Base-by-base conservation (phyloP, 495 filamentous ascomycete species). In the Apiosordaria backusii region DNA sequence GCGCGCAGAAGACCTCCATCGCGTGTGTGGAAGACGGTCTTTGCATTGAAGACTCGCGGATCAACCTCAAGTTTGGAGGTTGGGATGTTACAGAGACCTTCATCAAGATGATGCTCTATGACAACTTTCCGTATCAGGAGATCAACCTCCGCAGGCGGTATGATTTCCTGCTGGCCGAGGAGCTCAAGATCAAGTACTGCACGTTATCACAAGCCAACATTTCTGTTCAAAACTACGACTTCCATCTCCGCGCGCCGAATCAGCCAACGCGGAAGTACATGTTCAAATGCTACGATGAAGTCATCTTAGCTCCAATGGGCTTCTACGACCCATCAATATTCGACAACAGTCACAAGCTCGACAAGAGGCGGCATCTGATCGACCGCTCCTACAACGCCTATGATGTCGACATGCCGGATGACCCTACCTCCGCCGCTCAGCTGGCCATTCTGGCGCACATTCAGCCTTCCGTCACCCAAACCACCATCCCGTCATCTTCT, bases 1-100 rank as follows among this genome's bases (percentile, higher is more conserved):
- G 95, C 19, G 96, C 95, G 3, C 93, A 98, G 78, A 99, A 99
- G 82, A 98, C 95, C 3, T 97, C 96, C 1, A 92, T 99, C 50
- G 93, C 92, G 70, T 99, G 95, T 72, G 96, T 98, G 26, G 95
- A 99, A 72, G 95, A 99, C 74, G 95, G 95, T 15, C 90, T 99
- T 82, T 93, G 90, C 74, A 81, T 97, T 27, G 93, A 97, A 67
- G 93, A 97, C 68, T 98, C 95, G 4, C 75, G 85, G 27, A 83
- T 99, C 67, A 99, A 98, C 73, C 81, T 98, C 59, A 98, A 98
- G 76, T 96, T 89, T 69, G 95, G 95, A 58, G 96, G 95, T 2
- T 85, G 82, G 60, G 95, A 99, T 77, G 90, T 97, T 53, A 98
- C 96, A 2, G 93, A 96, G 72, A 90, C 91, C 0, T 96, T 99